phyloP scores from a whole-genome alignment of 768 basidiomycete genomes.

The Macrolepiota albuminosa region DNA sequence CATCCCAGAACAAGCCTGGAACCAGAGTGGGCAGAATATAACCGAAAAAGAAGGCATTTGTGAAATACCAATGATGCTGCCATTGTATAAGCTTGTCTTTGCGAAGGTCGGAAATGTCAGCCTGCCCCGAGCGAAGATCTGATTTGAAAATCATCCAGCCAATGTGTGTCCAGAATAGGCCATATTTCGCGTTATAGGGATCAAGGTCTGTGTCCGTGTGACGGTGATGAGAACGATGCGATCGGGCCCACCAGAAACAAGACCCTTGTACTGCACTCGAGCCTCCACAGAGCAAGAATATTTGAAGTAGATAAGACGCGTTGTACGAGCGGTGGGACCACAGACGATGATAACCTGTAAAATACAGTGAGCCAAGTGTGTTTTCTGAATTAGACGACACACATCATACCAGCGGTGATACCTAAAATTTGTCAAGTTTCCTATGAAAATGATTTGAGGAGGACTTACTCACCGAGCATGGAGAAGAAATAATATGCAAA shows the following conservation, averaged over 20 bases:
- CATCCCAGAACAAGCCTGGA: conserved; percentile 68
- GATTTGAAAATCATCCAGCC: conserved; percentile 86
- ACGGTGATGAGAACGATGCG: conserved; percentile 80
- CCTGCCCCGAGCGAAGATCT: conserved; percentile 61
- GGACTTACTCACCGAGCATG: conserved; percentile 61
- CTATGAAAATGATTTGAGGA: conserved; percentile 9
- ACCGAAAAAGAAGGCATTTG: conserved; percentile 61
- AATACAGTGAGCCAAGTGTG: background rate
- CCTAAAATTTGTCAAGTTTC: conserved; percentile 25
- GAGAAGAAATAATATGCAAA: conserved; percentile 77
- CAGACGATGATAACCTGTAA: conserved; percentile 70
- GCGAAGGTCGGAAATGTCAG: conserved; percentile 69
- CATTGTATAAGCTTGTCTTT: conserved; percentile 67
- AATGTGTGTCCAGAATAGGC: conserved; percentile 74
- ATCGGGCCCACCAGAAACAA: conserved; percentile 83
- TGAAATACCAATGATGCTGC: conserved; percentile 74
- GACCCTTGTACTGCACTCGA: conserved; percentile 85
- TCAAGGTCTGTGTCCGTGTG: conserved; percentile 85
- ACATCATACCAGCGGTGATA: conserved; percentile 40
- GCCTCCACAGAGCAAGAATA: conserved; percentile 67
- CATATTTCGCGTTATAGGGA: conserved; percentile 78
- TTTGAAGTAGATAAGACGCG: conserved; percentile 65
- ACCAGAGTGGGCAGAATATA: conserved; percentile 62
- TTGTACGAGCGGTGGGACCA: conserved; percentile 87
- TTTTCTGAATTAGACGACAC: conserved; percentile 20